Evolutionary conservation across 1,139 yeast species (phyloP).

Genomic region (Maudiozyma humilis): DNA sequence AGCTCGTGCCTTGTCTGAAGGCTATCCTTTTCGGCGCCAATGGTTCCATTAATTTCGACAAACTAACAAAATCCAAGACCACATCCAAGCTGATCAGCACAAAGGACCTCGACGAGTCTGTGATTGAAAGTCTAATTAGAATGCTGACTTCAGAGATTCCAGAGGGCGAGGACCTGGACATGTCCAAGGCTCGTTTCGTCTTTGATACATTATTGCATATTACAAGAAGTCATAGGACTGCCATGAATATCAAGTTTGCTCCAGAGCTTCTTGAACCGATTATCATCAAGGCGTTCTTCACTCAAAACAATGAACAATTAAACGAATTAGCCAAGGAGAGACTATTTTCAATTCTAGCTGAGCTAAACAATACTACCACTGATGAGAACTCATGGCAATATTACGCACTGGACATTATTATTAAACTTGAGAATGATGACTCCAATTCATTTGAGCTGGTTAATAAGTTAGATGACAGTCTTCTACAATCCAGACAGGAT

Average conservation of each 20-base stretch:
- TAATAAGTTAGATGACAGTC: slow-evolving; percentile 48
- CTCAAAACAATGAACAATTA: slow-evolving; percentile 15
- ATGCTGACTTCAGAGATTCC: slow-evolving; percentile 11
- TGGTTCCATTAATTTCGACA: slow-evolving; percentile 70
- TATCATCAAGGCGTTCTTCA: slow-evolving; percentile 51
- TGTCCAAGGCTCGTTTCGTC: slow-evolving; percentile 46
- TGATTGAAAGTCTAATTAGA: slow-evolving; percentile 27
- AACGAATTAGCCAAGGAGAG: slow-evolving; percentile 46
- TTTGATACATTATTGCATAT: slow-evolving; percentile 58
- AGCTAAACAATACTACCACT: slow-evolving; percentile 37
- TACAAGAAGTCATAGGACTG: slow-evolving; percentile 41
- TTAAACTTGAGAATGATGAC: slow-evolving; percentile 31
- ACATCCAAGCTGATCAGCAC: slow-evolving; percentile 42
- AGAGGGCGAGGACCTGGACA: slow-evolving; percentile 9
- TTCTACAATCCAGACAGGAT: slow-evolving; percentile 41
- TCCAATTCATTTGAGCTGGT: slow-evolving; percentile 26
- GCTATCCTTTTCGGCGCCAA: slow-evolving; percentile 41
- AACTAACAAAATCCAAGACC: slow-evolving; percentile 66
- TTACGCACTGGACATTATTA: slow-evolving; percentile 32
- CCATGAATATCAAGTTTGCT: slow-evolving; percentile 18
- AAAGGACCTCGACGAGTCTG: slow-evolving; percentile 19
- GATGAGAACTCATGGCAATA: slow-evolving; percentile 56
- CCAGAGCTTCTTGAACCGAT: slow-evolving; percentile 42
- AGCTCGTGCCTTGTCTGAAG: slow-evolving; percentile 43
- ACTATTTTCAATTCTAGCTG: slow-evolving; percentile 56